phyloP scores from a whole-genome alignment of 1,284 basidiomycete genomes.

The Ganoderma sinense region DNA sequence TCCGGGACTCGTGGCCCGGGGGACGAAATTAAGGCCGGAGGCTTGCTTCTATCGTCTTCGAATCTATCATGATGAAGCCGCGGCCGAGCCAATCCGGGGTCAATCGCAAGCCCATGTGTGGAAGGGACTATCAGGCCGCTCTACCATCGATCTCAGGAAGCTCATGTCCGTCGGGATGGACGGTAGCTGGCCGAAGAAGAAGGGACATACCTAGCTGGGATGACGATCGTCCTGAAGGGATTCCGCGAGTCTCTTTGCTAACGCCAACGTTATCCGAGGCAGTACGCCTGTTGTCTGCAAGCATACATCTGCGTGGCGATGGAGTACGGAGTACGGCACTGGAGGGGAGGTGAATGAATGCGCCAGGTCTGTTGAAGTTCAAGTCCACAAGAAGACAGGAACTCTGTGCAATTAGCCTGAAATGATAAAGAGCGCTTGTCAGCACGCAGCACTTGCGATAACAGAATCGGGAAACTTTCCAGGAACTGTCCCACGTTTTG shows the following conservation, averaged over 20 bases:
- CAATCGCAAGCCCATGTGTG: conserved; percentile 19
- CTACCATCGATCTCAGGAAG: conserved; percentile 29
- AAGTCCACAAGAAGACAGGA: background rate
- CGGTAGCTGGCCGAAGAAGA: conserved; percentile 21
- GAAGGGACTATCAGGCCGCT: conserved; percentile 22
- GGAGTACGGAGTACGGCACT: background rate
- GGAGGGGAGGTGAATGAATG: background rate
- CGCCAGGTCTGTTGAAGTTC: background rate
- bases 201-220: conserved; percentile 3
- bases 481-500: background rate
- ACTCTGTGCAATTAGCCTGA: background rate
- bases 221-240: background rate
- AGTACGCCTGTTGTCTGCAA: background rate
- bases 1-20: conserved; percentile 7
- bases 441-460: background rate
- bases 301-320: background rate
- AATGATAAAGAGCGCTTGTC: background rate
- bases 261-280: background rate
- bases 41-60: conserved; percentile 14
- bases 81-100: conserved; percentile 24
- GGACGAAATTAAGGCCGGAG: conserved; percentile 13
- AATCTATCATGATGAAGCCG: conserved; percentile 16
- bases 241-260: background rate
- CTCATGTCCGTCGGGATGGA: conserved; percentile 30
- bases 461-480: background rate